Evolutionary conservation across 495 filamentous ascomycete species (phyloP), one percentile per base, ranked within the genome.

Genomic region (Talaromyces trachyspermus): DNA sequence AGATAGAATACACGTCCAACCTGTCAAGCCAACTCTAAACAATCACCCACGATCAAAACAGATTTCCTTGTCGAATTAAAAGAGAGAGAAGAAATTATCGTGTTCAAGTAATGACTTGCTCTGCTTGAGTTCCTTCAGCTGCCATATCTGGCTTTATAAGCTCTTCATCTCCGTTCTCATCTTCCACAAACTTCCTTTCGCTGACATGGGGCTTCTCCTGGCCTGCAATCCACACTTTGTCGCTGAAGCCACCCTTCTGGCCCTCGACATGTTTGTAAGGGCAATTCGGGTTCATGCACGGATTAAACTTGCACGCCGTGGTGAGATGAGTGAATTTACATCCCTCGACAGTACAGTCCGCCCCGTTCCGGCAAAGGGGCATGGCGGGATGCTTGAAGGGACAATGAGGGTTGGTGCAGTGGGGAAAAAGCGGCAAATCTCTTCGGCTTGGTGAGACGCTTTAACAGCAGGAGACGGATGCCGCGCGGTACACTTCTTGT

Each of bases 401-500:
- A 59, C 92, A 99, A 48, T 74, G 66, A 6, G 83, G 75, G 60
- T 95, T 95, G 30, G 85, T 83, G 72, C 92, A 99, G 68, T 96
- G 85, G 32, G 92, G 89, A 63, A 81, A 95, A 91, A 99, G 56
- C 81, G 86, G 82, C 92, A 99, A 56, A 95, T 83, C 59, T 83
- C 77, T 59, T 95, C 85, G 40, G 81, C 75, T 61, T 92, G 84
- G 64, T 88, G 84, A 10, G 80, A 80, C 26, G 76, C 61, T 60
- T 81, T 86, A 50, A 83, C 74, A 8, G 91, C 88, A 9, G 94
- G 92, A 15, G 92, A 97, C 4, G 92, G 92, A 61, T 99, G 92
- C 9, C 86, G 83, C 19, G 80, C 90, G 2, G 85, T 85, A 56
- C 92, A 99, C 64, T 99, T 99, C 30, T 76, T 73, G 69, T 95